Evolutionary conservation across 2,329 filamentous ascomycete species (phyloP).

Genomic region (Venturia aucupariae): DNA sequence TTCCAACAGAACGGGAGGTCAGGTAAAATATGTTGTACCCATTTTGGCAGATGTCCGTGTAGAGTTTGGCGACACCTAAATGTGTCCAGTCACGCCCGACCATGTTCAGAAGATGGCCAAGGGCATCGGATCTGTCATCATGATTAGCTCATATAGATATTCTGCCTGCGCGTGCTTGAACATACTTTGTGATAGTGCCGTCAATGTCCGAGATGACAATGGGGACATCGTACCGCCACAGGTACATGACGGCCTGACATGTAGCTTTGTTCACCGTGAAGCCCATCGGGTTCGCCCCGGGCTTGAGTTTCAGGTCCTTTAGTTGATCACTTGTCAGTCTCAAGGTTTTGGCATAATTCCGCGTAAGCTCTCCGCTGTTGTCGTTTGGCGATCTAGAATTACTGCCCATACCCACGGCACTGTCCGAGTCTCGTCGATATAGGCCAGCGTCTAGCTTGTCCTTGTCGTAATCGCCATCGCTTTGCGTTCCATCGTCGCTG

Average conservation of each 20-base stretch:
- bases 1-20: slow-evolving; percentile 86
- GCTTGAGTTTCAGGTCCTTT: slow-evolving; percentile 70
- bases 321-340: slow-evolving; percentile 92
- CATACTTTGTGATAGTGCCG: slow-evolving; percentile 87
- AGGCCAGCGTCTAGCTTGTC: slow-evolving; percentile 54
- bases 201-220: slow-evolving; percentile 99
- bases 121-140: slow-evolving; percentile 58
- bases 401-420: slow-evolving; percentile 57
- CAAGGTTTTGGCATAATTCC: slow-evolving; percentile 93
- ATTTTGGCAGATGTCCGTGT: slow-evolving; percentile 89
- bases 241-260: slow-evolving; percentile 84
- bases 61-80: slow-evolving; percentile 89
- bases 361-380: slow-evolving; percentile 42
- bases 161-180: background rate
- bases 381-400: slow-evolving; percentile 44
- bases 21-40: slow-evolving; percentile 99
- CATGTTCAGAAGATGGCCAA: slow-evolving; percentile 92
- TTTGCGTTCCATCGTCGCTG: slow-evolving; percentile 71
- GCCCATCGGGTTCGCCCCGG: slow-evolving; percentile 85
- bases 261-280: slow-evolving; percentile 95
- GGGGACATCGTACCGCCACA: slow-evolving; percentile 84
- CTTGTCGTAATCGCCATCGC: slow-evolving; percentile 61
- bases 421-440: slow-evolving; percentile 58
- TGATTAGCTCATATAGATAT: slow-evolving; percentile 17
- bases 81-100: slow-evolving; percentile 98